Base-by-base conservation (phyloP, 352 stramenopile genomes). In the Paralagenidium karlingii region DNA sequence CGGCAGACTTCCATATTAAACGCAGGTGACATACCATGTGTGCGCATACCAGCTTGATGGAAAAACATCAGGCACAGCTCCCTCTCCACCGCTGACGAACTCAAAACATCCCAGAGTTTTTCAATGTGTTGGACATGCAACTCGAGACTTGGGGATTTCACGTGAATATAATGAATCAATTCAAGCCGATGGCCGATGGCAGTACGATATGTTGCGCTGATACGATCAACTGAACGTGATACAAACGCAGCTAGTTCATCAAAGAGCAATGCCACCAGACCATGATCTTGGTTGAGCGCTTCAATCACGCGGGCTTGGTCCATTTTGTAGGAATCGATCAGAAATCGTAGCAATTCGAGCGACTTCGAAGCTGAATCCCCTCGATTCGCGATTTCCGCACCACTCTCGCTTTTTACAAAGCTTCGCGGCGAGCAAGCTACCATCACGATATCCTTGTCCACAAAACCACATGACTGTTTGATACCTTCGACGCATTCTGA, bases 21-120 rank as follows among this genome's bases (percentile, higher is more conserved):
- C 9, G 80, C 74, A 4, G 76, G 64, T 37, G 70, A 82, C 27
- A 87, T 85, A 2, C 59, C 66, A 12, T 48, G 53, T 8, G 44
- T 45, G 21, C 68, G 70, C 40, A 82, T 55, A 38, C 60, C 79
- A n/a, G 71, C 67, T 32, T 93, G 76, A 45, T 80, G 82, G 34
- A 93, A 84, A 51, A 92, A 93, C 30, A 83, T 62, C 37, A 85
- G 58, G 25, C 74, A 88, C 20, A 82, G 79, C 41, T 93, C 79
- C 3, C 70, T 57, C 39, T 90, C 78, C n/a, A 62, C 49, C 24
- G 75, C 56, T 24, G 73, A 76, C 8, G 65, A 78, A 11, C 73
- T 84, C n/a, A 93, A 37, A 3, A 82, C 65, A 18, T 55, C 57
- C 80, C 80, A 93, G 13, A 93, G 42, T 5, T 62, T 61, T 34